Evolutionary conservation across 805 yeast genomes (phyloP), one percentile per base, ranked within the genome.

Genomic region (Jamesozyma lodderae): DNA sequence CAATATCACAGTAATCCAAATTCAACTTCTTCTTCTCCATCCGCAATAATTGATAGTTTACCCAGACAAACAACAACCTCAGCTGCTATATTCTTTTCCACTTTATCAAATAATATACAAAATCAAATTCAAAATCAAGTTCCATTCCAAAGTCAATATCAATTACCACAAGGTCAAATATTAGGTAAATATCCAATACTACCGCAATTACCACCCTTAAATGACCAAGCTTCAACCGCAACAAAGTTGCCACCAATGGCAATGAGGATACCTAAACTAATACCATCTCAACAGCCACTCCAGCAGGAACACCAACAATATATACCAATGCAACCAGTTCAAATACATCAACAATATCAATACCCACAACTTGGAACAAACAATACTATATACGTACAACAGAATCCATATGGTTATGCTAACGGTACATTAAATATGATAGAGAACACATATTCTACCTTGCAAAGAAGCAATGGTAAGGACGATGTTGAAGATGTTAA

Each of bases 381-480:
- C n/a, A n/a, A n/a, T n/a, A n/a, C n/a, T n/a, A n/a, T n/a, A n/a
- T n/a, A n/a, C n/a, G n/a, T n/a, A n/a, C n/a, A n/a, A n/a, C n/a
- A n/a, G n/a, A n/a, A n/a, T n/a, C n/a, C n/a, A n/a, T n/a, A 14
- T 19, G 24, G 24, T 8, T 26, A 26, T n/a, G 29, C 14, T 11
- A 26, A 26, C 15, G 35, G 33, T 27, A 36, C 36, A 10, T 31
- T 35, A 13, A 34, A 40, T 24, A 33, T 28, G 33, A 29, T 33
- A 10, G 38, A 33, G 11, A 25, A 35, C 14, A 31, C 26, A 28
- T 52, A 45, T 37, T 49, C 56, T 28, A 41, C 52, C 2, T 16
- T 35, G 11, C 58, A 53, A 39, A 52, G 43, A 37, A 51, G 46
- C 35, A 42, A 38, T 28, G 45, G 42, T 17, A 34, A 28, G 15